Evolutionary conservation across 805 yeast species (phyloP).

Genomic region (Zygosaccharomyces rouxii): DNA sequence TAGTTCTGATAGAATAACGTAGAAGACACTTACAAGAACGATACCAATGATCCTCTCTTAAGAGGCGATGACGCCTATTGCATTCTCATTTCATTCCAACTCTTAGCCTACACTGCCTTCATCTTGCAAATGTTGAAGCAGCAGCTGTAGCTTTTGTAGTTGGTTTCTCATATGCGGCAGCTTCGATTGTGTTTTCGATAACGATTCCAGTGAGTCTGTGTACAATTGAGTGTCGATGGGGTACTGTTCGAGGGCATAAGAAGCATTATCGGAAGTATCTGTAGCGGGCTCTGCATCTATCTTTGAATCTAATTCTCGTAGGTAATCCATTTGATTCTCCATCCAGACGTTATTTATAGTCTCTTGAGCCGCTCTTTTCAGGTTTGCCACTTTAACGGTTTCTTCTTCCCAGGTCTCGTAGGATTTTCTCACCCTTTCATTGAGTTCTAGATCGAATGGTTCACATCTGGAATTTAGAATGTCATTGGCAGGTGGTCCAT

Average conservation of each 20-base stretch:
- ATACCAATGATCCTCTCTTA: not conserved
- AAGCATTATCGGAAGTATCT: not conserved
- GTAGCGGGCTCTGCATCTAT: not conserved
- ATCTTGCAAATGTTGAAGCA: conserved; percentile 2
- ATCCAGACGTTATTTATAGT: conserved; percentile 36
- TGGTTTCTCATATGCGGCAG: conserved; percentile 3
- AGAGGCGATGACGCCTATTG: not conserved
- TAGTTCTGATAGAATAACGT: no score
- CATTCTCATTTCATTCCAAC: not conserved
- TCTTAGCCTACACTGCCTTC: not conserved
- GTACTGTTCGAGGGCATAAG: not conserved
- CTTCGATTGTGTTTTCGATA: not conserved
- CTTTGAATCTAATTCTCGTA: not conserved
- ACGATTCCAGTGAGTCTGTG: not conserved
- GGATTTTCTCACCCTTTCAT: conserved; percentile 52
- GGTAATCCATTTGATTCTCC: not conserved
- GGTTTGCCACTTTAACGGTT: conserved; percentile 51
- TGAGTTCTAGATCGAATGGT: conserved; percentile 65
- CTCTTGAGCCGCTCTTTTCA: conserved; percentile 51
- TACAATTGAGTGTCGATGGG: not conserved
- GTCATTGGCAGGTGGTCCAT: conserved; percentile 28
- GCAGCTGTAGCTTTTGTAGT: conserved; percentile 1
- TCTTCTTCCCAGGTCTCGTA: conserved; percentile 59
- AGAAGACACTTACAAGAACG: no score
- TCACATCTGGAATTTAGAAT: conserved; percentile 40